phyloP scores from a whole-genome alignment of 306 rosid species.

The Macrotyloma uniflorum region DNA sequence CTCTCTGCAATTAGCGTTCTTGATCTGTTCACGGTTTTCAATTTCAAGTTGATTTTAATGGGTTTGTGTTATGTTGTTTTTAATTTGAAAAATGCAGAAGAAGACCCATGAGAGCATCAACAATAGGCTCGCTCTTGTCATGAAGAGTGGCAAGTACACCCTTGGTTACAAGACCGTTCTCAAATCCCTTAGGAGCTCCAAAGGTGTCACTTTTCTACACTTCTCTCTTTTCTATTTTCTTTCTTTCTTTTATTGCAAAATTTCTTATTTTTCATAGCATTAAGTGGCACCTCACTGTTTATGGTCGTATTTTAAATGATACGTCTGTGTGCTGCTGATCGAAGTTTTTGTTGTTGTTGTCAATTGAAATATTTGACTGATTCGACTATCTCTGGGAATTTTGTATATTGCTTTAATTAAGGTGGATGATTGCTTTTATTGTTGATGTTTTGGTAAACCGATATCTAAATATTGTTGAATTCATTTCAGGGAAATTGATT shows the following conservation, averaged over 20 bases:
- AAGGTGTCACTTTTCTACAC: slow-evolving; percentile 41
- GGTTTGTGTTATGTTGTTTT: not conserved
- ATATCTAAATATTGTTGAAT: not conserved
- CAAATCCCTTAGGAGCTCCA: slow-evolving; percentile 71
- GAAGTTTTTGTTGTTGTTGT: not conserved
- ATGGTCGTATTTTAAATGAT: not conserved
- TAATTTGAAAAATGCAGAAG: slow-evolving; percentile 42
- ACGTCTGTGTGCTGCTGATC: too few species aligned
- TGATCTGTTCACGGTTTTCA: not conserved
- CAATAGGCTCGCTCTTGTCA: slow-evolving; percentile 88
- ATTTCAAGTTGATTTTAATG: not conserved
- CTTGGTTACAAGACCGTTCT: slow-evolving; percentile 82
- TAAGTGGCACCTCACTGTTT: not conserved
- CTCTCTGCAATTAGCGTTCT: not conserved
- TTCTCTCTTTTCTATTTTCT: not conserved
- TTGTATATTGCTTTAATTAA: not conserved
- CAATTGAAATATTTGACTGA: too few species aligned
- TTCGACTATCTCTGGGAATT: not conserved
- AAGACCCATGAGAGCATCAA: slow-evolving; percentile 90
- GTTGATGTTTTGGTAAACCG: not conserved
- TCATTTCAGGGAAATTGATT: slow-evolving; percentile 60
- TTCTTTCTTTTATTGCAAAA: too few species aligned
- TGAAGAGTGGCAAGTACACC: slow-evolving; percentile 87
- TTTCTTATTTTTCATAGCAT: not conserved
- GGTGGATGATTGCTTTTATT: not conserved